Evolutionary conservation across 257 asterid species (phyloP).

Genomic region (Solanum pennellii): DNA sequence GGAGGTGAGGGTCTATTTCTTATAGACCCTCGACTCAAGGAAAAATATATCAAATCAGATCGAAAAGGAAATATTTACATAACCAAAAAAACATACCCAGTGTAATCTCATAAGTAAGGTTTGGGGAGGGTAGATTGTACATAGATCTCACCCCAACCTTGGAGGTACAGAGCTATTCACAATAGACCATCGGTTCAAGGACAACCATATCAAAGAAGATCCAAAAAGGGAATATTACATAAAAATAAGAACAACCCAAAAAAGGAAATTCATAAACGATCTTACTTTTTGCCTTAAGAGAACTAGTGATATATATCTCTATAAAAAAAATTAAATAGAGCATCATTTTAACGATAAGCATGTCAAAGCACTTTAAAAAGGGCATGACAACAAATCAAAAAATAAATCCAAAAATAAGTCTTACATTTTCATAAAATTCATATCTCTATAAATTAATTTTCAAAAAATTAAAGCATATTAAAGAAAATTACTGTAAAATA

Average conservation of each 20-base stretch:
- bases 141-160: not conserved
- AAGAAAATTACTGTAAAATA: too few relatives aligned
- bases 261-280: not conserved
- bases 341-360: not conserved
- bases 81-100: not conserved
- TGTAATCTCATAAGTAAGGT: not conserved
- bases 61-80: not conserved
- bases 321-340: not conserved
- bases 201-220: not conserved
- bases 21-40: not conserved
- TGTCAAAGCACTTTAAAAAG: not conserved
- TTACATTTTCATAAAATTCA: not conserved
- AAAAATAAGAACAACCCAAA: not conserved
- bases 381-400: not conserved
- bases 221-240: not conserved
- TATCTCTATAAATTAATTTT: too few relatives aligned
- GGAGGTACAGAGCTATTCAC: not conserved
- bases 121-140: not conserved
- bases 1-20: not conserved
- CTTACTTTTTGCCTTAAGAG: not conserved
- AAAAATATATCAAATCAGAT: not conserved
- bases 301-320: not conserved
- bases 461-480: too few relatives aligned
- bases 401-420: too few relatives aligned
- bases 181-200: not conserved